Evolutionary conservation across 768 basidiomycete genomes (phyloP), one percentile per base, ranked within the genome.

Genomic region (Calocybe indica): DNA sequence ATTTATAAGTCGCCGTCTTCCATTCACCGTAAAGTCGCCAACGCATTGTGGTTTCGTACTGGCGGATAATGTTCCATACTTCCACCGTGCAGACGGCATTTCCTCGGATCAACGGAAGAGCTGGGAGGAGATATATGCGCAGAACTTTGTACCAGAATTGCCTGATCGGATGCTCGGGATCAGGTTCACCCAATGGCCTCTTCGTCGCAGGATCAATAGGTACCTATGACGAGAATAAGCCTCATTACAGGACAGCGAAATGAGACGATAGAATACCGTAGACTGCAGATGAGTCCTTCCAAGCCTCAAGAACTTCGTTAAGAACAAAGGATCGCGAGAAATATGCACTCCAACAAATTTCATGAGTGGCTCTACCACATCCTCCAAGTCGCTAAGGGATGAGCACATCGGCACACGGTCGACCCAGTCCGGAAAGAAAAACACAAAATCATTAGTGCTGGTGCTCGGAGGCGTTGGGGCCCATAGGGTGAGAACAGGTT

Each of bases 11-110:
- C 40, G 69, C 69, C 34, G 79, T 72, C 63, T 86, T 88, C 96
- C 96, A 98, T 69, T 97, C 94, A 37, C 93, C 96, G 58, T 99
- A 99, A 31, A 99, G 72, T 40, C 76, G 78, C 86, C 92, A 99
- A 7, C 96, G 89, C 15, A 78, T 70, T 5, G 83, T 79, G 45
- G 83, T 83, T 47, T 88, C 84, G 60, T 85, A 90, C 52, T 82
- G 79, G 36, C 82, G 75, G 41, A 98, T 78, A 44, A 98, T 82
- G 49, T 83, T 82, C 96, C 96, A 99, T 6, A 97, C 75, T 57
- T 97, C 94, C 39, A 88, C 85, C 28, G 91, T 88, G 62, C 86
- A 90, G 15, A 92, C 86, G 6, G 92, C 86, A 58, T 93, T 92
- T 34, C 85, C 84, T 30, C 83, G 79, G 49, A 92, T 85, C 40